Conservation (phyloP, 768 basidiomycete species). For the Collybiopsis luxurians region DNA sequence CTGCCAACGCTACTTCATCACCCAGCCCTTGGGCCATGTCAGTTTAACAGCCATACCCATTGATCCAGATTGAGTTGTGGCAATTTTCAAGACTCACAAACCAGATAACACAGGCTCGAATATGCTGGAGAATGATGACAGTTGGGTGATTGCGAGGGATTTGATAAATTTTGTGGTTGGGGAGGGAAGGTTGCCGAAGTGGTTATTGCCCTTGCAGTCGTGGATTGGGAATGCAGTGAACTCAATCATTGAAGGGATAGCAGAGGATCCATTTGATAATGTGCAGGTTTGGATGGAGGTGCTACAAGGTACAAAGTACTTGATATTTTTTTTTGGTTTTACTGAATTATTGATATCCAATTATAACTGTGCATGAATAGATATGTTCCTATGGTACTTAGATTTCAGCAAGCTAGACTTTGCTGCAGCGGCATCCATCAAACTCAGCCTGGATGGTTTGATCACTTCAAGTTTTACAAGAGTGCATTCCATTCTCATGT, state of each 20-base stretch:
- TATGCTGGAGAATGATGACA: conserved; percentile 42
- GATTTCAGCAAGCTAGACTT: conserved; percentile 45
- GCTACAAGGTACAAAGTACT: conserved; percentile 29
- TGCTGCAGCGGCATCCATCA: conserved; percentile 45
- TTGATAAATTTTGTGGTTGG: conserved; percentile 44
- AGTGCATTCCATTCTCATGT: conserved; percentile 29
- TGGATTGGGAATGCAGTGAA: conserved; percentile 39
- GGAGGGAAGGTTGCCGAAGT: conserved; percentile 37
- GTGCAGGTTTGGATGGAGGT: conserved; percentile 53
- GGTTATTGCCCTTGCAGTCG: conserved; percentile 42
- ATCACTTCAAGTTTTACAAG: conserved; percentile 48
- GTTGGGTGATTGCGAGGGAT: conserved; percentile 39
- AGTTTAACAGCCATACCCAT: conserved; percentile 42
- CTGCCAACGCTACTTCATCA: too few relatives aligned
- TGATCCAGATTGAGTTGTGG: conserved; percentile 46
- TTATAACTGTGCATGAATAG: conserved; percentile 20
- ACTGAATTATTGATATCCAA: too few relatives aligned
- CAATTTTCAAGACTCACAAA: conserved; percentile 35
- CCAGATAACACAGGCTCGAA: conserved; percentile 47
- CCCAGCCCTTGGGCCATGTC: too few relatives aligned
- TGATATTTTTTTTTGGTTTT: too few relatives aligned
- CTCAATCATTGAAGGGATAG: conserved; percentile 32
- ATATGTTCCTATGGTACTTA: conserved; percentile 44
- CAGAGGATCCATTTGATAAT: conserved; percentile 45
- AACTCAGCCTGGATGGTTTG: conserved; percentile 46